A percentile compares a stretch with the other conserved stretches of the same genome.
Conservation (phyloP, 2,329 filamentous ascomycete genomes). For the Apiospora kogelbergensis region DNA sequence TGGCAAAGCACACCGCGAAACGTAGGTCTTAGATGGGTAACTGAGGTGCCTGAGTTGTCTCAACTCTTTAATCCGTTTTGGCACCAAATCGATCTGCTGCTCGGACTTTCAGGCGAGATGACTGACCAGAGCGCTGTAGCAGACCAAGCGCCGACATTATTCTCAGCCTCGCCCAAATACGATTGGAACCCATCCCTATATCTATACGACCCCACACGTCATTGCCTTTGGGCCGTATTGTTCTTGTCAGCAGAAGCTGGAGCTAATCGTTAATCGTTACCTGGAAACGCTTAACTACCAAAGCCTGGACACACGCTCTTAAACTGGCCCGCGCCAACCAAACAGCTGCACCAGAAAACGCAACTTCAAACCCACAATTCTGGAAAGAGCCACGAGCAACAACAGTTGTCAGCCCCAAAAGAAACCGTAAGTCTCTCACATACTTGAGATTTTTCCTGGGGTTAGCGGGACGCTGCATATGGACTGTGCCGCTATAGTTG, state of each 20-base stretch:
- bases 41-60: slow-evolving; percentile 1
- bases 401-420: neutral
- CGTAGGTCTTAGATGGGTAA: slow-evolving; percentile 4
- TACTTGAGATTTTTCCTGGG: neutral
- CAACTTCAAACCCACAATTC: neutral
- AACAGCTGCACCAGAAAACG: neutral
- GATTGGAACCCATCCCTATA: neutral
- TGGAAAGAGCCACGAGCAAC: neutral
- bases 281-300: neutral
- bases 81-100: neutral
- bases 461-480: neutral
- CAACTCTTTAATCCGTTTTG: neutral
- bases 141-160: neutral
- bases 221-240: neutral
- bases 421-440: neutral
- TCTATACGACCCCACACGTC: neutral
- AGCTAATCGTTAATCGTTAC: neutral
- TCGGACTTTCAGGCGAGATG: neutral
- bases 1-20: neutral
- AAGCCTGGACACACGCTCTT: neutral
- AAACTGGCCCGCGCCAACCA: neutral
- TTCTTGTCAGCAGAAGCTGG: neutral
- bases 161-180: neutral
- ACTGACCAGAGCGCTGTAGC: neutral
- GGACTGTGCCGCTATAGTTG: neutral